Base-by-base conservation (phyloP, 768 basidiomycete species). In the Termitomyces sp. region DNA sequence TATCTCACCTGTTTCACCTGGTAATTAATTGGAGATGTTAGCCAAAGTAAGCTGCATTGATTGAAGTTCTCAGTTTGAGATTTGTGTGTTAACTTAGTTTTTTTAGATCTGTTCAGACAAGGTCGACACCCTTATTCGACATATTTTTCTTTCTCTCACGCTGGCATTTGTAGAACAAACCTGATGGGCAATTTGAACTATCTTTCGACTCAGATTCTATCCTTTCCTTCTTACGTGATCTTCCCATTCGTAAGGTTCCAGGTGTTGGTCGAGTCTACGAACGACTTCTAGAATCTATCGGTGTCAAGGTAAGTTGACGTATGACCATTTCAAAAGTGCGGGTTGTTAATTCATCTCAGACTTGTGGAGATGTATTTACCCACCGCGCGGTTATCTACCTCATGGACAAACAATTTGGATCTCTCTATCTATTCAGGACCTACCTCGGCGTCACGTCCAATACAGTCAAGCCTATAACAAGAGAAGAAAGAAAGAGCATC, bases 201-300 rank as follows among this genome's bases (percentile, higher is more conserved):
- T 72, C 83, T 2, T 92, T 88, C 64, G 80, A 88, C 28, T 69
- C 79, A 2, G 66, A 82, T 30, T 73, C 79, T 8, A 87, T 98
- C 63, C 79, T 80, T 49, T 72, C 73, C 0, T 98, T 97, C 69
- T 93, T 93, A 87, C 76, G 73, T 22, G 83, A 87, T 49, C 80
- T 98, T 16, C 80, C 93, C 0, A 92, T 97, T 45, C 86, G 92
- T 45, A 92, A 89, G 68, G 80, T 97, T 16, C 92, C 90, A 2
- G 94, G 94, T 0, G 85, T 98, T 58, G 96, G 96, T 1, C 78
- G 94, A 33, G 96, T 98, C 4, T 88, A 87, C 33, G 97, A 99
- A 71, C 77, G 93, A 45, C 75, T 95, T 28, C 74, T 97, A 10
- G 91, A 94, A 56, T 88, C 90, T 2, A 80, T 97, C 32, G 94